Evolutionary conservation across 495 filamentous ascomycete genomes (phyloP).

Genomic region (Poronia punctata): DNA sequence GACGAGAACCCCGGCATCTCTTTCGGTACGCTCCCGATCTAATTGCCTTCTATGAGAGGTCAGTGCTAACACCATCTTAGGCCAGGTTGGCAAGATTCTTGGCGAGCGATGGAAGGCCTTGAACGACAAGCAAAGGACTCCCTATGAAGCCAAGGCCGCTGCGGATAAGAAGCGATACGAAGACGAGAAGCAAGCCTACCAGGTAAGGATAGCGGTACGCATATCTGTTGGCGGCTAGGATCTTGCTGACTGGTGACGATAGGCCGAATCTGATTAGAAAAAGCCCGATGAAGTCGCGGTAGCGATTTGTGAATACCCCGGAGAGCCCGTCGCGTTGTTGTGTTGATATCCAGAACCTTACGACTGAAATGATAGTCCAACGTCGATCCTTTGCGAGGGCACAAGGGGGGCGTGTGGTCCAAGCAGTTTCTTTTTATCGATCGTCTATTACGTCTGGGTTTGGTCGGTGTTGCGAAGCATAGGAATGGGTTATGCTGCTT

Average conservation of each 20-base stretch:
- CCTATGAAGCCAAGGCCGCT: conserved; percentile 93
- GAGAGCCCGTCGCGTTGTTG: conserved; percentile 8
- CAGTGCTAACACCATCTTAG: conserved; percentile 34
- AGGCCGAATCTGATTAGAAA: conserved; percentile 41
- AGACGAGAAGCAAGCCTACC: conserved; percentile 90
- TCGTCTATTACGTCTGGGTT: conserved; percentile 29
- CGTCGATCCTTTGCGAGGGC: no score
- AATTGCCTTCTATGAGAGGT: background rate
- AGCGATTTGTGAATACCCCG: conserved; percentile 17
- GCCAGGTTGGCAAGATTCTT: conserved; percentile 94
- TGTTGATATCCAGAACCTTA: conserved; percentile 11
- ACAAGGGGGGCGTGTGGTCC: no score
- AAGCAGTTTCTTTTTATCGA: conserved; percentile 25
- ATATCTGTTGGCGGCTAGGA: no score
- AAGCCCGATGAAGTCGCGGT: conserved; percentile 31
- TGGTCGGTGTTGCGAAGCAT: conserved; percentile 29
- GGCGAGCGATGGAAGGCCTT: conserved; percentile 98
- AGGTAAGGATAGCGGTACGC: conserved; percentile 47
- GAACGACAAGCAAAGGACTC: conserved; percentile 76
- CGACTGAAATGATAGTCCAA: no score
- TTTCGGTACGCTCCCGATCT: conserved; percentile 61
- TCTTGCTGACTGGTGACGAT: no score
- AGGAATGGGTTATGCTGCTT: conserved; percentile 27
- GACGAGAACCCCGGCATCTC: conserved; percentile 97
- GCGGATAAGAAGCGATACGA: conserved; percentile 98